A percentile compares a stretch with the other conserved stretches of the same genome.
phyloP scores from a whole-genome alignment of 2,329 filamentous ascomycete genomes.

The Epichloe scottii region DNA sequence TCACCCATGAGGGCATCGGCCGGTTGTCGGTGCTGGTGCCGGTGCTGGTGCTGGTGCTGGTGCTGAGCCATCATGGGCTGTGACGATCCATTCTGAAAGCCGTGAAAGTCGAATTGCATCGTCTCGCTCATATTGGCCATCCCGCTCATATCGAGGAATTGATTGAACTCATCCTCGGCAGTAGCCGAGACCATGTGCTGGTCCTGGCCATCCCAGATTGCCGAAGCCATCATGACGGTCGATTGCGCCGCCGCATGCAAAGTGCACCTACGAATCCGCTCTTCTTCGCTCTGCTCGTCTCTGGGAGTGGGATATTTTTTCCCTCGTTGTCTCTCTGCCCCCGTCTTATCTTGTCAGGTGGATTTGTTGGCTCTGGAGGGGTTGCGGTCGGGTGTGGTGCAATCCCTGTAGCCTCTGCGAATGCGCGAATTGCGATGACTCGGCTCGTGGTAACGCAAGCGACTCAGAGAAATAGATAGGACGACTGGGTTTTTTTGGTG shows the following conservation, averaged over 20 bases:
- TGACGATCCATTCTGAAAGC: constrained; percentile 33
- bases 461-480: not conserved
- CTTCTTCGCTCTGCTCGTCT: not conserved
- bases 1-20: constrained; percentile 25
- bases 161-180: constrained; percentile 49
- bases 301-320: not conserved
- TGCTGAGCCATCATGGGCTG: constrained; percentile 18
- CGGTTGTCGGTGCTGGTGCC: constrained; percentile 15
- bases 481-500: not conserved
- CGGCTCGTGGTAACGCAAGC: not conserved
- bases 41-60: constrained; percentile 12
- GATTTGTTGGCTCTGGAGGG: not conserved
- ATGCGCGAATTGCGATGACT: not conserved
- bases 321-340: not conserved
- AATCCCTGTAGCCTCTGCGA: not conserved
- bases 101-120: constrained; percentile 48
- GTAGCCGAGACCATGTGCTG: constrained; percentile 34
- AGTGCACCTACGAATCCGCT: not conserved
- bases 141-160: constrained; percentile 48
- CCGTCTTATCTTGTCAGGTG: not conserved
- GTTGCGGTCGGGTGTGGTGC: not conserved
- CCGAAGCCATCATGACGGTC: constrained; percentile 36
- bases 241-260: not conserved
- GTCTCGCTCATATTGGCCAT: constrained; percentile 40
- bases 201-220: constrained; percentile 44